Evolutionary conservation across 805 yeast species (phyloP), one percentile per base, ranked within the genome.

Genomic region (Isabelozyma gotoi): DNA sequence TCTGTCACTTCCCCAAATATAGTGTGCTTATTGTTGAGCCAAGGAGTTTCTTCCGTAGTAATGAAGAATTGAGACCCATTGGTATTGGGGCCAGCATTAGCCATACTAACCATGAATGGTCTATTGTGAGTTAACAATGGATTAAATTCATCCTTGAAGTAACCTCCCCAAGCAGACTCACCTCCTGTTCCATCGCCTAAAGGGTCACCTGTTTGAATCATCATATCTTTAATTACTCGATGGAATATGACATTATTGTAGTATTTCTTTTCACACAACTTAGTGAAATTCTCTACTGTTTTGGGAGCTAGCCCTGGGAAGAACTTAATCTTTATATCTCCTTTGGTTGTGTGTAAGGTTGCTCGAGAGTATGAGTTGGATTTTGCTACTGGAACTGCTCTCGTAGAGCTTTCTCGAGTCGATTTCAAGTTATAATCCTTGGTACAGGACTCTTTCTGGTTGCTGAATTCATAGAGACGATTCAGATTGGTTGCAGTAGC

Each of bases 231-330:
- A 27, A 59, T 58, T 4, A 59, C 61, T 19, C 63, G 21, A 34
- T 59, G 62, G 41, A 59, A 59, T 7, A 63, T 63, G 14, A 67
- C 50, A 18, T 60, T 53, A 47, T 74, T 60, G 55, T 74, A 74
- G 49, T 71, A 74, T 11, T 67, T 67, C 3, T 55, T 56, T 27
- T 50, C 37, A 48, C 74, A 65, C 16, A 66, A 59, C 17, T 53
- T 50, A 8, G 63, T 51, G 44, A 74, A 74, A 48, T 73, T 74
- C 45, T 71, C 73, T 10, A 63, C 70, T 1, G 78, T 67, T 34
- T 63, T 50, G 3, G 78, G 78, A 0, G 71, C 68, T 19, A 60
- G 54, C 34, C 60, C 50, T 3, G 61, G 65, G 46, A 52, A 68
- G 17, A 74, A 47, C 24, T 60, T 53, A 18, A 74, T 49, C 31